Percentiles rank a stretch among this genome's conserved stretches.
These are phyloP conservation scores for Phytopythium cucurbitacearum DNA, from an alignment of 352 stramenopile genomes.

Conservation along the genomic window DNA sequence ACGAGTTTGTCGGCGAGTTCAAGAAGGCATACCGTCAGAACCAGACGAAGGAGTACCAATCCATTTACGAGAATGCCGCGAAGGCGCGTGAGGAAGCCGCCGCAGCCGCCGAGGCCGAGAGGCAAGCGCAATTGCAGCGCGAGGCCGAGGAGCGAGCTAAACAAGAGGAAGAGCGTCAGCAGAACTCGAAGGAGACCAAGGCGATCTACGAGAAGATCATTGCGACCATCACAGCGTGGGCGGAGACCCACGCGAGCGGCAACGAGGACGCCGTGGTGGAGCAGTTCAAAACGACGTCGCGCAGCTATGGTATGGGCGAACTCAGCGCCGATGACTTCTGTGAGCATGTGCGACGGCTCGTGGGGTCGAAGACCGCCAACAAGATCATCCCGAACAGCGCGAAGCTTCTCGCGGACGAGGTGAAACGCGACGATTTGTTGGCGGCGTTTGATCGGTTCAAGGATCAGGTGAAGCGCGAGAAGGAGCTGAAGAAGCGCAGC, in stretches of 20 bases:
- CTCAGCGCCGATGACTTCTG: slow-evolving; percentile 74
- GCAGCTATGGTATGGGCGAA: slow-evolving; percentile 58
- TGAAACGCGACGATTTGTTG: slow-evolving; percentile 46
- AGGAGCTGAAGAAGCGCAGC: slow-evolving; percentile 65
- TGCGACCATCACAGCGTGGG: slow-evolving; percentile 53
- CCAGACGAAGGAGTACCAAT: slow-evolving; percentile 81
- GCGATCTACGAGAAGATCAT: slow-evolving; percentile 67
- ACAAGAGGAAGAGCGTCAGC: slow-evolving; percentile 45
- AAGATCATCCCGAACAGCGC: slow-evolving; percentile 76
- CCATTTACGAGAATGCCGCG: slow-evolving; percentile 66
- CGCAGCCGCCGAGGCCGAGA: slow-evolving; percentile 39
- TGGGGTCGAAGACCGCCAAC: slow-evolving; percentile 67
- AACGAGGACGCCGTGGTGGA: slow-evolving; percentile 47
- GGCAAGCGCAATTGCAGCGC: slow-evolving; percentile 34
- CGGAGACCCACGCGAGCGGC: slow-evolving; percentile 43
- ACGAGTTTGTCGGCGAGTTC: slow-evolving; percentile 83
- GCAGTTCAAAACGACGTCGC: slow-evolving; percentile 54
- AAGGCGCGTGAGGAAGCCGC: slow-evolving; percentile 38
- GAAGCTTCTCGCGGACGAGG: slow-evolving; percentile 54
- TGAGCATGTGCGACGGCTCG: slow-evolving; percentile 49
- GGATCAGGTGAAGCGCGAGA: slow-evolving; percentile 66
- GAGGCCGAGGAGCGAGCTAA: slow-evolving; percentile 53
- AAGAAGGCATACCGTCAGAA: slow-evolving; percentile 88
- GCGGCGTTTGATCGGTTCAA: slow-evolving; percentile 64
- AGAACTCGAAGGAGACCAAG: slow-evolving; percentile 52